These are phyloP conservation scores for Paspalum vaginatum DNA, from an alignment of 176 grass and related monocot species.

Conservation along the genomic window DNA sequence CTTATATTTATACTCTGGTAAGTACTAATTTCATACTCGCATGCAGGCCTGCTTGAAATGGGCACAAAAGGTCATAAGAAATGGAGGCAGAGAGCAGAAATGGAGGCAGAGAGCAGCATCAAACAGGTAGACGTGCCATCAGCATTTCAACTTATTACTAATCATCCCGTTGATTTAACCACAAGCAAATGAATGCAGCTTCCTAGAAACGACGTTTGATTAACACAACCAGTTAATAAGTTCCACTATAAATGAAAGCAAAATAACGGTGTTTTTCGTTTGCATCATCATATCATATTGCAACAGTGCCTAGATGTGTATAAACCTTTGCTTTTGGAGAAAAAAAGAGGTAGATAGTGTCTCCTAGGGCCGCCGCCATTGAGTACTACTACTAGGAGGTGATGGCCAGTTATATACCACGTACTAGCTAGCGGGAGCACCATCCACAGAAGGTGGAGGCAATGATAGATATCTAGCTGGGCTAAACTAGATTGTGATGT, in stretches of 20 bases:
- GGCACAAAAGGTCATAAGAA: neutral
- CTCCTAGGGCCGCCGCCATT: neutral
- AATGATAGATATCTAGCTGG: slow-evolving; percentile 24
- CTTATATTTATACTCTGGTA: too few species aligned
- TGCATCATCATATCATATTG: neutral
- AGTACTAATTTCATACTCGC: neutral
- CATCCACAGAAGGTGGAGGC: slow-evolving; percentile 34
- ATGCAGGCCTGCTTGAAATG: neutral
- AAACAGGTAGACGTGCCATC: neutral
- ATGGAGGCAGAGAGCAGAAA: neutral
- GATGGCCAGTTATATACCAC: neutral
- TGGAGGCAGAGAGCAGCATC: neutral
- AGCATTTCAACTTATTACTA: neutral
- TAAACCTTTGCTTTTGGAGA: neutral
- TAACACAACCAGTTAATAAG: too few species aligned
- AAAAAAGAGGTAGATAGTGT: neutral
- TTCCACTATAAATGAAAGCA: too few species aligned
- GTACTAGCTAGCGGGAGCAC: slow-evolving; percentile 7
- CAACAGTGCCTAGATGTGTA: neutral
- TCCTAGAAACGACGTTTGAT: neutral
- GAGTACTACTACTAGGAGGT: neutral
- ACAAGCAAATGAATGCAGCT: neutral
- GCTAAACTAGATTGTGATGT: slow-evolving; percentile 7
- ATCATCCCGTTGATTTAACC: neutral
- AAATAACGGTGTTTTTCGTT: too few species aligned